Evolutionary conservation across 371 early-diverging fungal species (phyloP).

Genomic region (Smittium mucronatum): DNA sequence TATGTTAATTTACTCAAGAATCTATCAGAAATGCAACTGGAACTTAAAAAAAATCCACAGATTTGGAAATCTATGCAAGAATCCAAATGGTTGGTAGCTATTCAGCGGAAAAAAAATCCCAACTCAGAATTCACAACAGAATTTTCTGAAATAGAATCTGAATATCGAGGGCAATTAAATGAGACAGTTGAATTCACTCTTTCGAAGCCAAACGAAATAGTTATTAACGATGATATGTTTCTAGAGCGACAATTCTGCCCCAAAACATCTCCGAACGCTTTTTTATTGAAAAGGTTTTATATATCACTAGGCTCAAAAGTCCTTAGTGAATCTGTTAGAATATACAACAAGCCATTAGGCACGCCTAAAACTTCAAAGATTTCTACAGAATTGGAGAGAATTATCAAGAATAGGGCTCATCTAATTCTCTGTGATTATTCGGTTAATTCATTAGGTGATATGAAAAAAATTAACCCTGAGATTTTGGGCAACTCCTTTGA

Average conservation of each 20-base stretch:
- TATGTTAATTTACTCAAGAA: conserved; percentile 61
- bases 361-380: conserved; percentile 34
- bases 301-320: conserved; percentile 51
- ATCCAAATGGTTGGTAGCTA: conserved; percentile 43
- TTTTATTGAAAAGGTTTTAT: conserved; percentile 50
- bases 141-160: not conserved
- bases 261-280: conserved; percentile 49
- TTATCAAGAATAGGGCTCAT: conserved; percentile 65
- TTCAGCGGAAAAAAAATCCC: conserved; percentile 15
- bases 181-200: conserved; percentile 39
- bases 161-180: not conserved
- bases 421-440: conserved; percentile 39
- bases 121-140: conserved; percentile 1
- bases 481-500: not conserved
- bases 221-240: conserved; percentile 66
- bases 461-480: not conserved
- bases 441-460: not conserved
- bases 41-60: conserved; percentile 32
- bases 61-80: conserved; percentile 47
- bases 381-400: conserved; percentile 42
- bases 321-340: conserved; percentile 46
- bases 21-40: conserved; percentile 53
- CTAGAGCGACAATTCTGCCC: conserved; percentile 63
- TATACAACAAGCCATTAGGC: conserved; percentile 38
- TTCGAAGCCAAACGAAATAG: conserved; percentile 57